phyloP scores from a whole-genome alignment of 192 early-diverging fungal genomes.

The Cladochytrium replicatum region DNA sequence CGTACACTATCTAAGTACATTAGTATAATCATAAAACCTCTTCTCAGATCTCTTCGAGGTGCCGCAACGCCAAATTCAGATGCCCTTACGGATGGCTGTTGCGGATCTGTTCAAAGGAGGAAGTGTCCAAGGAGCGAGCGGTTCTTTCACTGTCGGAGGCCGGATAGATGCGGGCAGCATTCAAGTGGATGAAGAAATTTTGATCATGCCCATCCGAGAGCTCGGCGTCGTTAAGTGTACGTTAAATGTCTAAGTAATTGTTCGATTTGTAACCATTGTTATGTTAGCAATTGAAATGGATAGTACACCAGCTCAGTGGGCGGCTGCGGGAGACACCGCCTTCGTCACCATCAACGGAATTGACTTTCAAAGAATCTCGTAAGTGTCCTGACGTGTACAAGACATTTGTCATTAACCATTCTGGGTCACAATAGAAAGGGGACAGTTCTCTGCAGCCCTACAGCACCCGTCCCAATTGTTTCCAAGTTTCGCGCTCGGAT shows the following conservation, averaged over 20 bases:
- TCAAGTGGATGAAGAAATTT: conserved; percentile 77
- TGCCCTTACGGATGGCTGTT: conserved; percentile 75
- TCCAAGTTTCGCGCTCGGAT: conserved; percentile 72
- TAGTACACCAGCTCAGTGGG: conserved; percentile 68
- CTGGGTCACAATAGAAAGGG: conserved; percentile 51
- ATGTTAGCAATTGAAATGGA: conserved; percentile 62
- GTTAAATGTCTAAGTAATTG: conserved; percentile 4
- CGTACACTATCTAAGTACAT: not conserved
- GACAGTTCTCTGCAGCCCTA: conserved; percentile 69
- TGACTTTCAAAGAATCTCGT: conserved; percentile 66
- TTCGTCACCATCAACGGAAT: conserved; percentile 60
- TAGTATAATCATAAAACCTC: not conserved
- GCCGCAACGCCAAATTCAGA: conserved; percentile 65
- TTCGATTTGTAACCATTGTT: conserved; percentile 11
- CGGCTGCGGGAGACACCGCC: conserved; percentile 87
- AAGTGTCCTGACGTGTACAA: conserved; percentile 1
- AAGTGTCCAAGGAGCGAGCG: conserved; percentile 45
- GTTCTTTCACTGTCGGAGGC: conserved; percentile 66
- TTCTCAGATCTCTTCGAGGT: conserved; percentile 61
- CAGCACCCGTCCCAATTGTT: conserved; percentile 64
- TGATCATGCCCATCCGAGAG: conserved; percentile 74
- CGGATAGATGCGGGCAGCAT: conserved; percentile 77
- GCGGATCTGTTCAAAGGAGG: conserved; percentile 90
- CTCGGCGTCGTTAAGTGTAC: conserved; percentile 64
- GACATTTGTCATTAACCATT: not conserved